These are phyloP conservation scores for Phanerochaete carnosa DNA, from an alignment of 768 basidiomycete species.

Conservation along the genomic window DNA sequence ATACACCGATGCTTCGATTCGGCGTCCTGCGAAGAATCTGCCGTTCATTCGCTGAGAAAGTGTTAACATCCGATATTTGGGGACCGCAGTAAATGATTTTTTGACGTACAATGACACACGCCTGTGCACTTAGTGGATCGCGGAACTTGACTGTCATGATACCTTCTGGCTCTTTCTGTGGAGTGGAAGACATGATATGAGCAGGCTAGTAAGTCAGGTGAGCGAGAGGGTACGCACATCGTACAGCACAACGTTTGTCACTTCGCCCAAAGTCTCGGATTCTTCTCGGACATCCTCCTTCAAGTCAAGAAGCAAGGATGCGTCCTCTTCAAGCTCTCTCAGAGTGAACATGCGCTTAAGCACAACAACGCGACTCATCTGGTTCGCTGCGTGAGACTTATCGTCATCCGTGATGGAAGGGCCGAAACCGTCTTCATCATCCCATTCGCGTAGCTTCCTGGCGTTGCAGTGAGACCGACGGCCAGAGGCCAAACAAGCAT, in stretches of 20 bases:
- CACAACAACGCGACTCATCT: conserved; percentile 80
- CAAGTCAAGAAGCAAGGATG: conserved; percentile 80
- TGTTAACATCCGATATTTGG: neutral
- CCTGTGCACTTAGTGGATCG: conserved; percentile 89
- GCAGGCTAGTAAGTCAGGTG: neutral
- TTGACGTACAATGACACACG: conserved; percentile 75
- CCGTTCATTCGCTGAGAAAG: conserved; percentile 87
- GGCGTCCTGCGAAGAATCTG: conserved; percentile 83
- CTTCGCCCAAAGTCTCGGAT: conserved; percentile 84
- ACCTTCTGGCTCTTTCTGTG: conserved; percentile 87
- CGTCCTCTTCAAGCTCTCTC: conserved; percentile 80
- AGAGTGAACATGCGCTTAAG: conserved; percentile 94
- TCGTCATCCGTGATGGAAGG: conserved; percentile 61
- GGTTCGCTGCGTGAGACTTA: conserved; percentile 39
- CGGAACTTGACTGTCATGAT: conserved; percentile 96
- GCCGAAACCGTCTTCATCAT: conserved; percentile 90
- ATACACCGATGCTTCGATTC: conserved; percentile 79
- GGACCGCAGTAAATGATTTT: neutral
- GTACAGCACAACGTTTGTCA: conserved; percentile 92
- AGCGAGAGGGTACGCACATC: conserved; percentile 60
- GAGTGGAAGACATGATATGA: neutral
- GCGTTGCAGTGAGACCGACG: neutral
- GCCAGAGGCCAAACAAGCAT: neutral
- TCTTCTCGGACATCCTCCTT: conserved; percentile 98
- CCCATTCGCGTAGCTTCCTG: conserved; percentile 93